These are phyloP conservation scores for Tylopilus balloui DNA, from an alignment of 768 basidiomycete species.

Conservation along the genomic window DNA sequence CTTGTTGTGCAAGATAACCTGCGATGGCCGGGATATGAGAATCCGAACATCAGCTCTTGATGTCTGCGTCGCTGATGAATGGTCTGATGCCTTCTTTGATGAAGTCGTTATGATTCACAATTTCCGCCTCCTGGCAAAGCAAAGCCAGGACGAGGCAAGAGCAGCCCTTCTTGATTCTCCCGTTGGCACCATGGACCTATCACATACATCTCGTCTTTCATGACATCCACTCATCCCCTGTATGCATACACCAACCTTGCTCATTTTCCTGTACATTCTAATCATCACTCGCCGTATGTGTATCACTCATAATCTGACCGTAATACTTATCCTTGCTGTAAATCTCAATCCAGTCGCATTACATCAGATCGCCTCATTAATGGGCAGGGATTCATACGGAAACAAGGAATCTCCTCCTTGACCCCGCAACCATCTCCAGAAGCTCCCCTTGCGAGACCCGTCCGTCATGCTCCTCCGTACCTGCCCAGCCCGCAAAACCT, in stretches of 20 bases:
- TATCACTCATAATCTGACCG: constrained; percentile 31
- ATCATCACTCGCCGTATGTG: constrained; percentile 29
- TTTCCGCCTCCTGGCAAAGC: constrained; percentile 38
- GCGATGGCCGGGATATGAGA: constrained; percentile 40
- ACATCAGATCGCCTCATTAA: constrained; percentile 19
- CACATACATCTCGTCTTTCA: constrained; percentile 17
- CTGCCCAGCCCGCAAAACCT: constrained; percentile 70
- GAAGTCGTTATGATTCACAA: constrained; percentile 58
- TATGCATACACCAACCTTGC: constrained; percentile 28
- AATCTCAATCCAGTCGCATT: constrained; percentile 20
- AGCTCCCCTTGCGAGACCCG: constrained; percentile 18
- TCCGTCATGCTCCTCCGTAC: constrained; percentile 35
- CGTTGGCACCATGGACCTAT: constrained; percentile 21
- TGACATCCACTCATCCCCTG: constrained; percentile 26
- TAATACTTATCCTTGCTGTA: constrained; percentile 30
- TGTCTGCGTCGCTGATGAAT: constrained; percentile 41
- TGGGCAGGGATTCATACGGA: constrained; percentile 15
- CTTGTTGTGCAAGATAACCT: constrained; percentile 32
- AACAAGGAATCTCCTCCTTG: constrained; percentile 9
- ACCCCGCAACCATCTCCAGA: constrained; percentile 25
- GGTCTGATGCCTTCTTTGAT: constrained; percentile 61
- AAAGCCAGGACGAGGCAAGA: constrained; percentile 35
- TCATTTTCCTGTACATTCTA: constrained; percentile 35
- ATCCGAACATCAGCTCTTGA: constrained; percentile 46
- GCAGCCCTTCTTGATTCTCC: constrained; percentile 25